Conservation (phyloP, 2,329 filamentous ascomycete genomes). For the Talaromyces atroroseus region DNA sequence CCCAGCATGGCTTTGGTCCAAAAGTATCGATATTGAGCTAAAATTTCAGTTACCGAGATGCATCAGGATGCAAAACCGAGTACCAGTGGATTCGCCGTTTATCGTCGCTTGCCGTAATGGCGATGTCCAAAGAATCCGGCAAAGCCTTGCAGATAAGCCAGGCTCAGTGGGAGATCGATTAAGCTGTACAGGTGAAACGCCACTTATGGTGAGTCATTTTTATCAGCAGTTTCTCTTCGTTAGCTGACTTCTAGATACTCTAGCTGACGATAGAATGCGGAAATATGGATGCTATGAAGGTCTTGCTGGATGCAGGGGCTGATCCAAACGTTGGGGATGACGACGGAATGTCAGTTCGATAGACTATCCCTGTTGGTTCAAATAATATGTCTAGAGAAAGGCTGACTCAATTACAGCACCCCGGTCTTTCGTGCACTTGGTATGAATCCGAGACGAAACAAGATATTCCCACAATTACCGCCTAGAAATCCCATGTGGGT, state of each 20-base stretch:
- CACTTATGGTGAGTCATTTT: background rate
- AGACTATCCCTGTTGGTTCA: background rate
- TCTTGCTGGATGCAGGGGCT: background rate
- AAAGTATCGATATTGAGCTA: background rate
- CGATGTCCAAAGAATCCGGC: background rate
- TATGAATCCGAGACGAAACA: conserved; percentile 3
- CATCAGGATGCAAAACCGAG: conserved; percentile 3
- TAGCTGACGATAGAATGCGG: conserved; percentile 1
- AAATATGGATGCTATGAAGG: background rate
- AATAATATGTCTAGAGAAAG: background rate
- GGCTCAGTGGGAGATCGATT: background rate
- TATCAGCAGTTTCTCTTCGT: background rate
- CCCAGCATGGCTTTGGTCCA: conserved; percentile 4
- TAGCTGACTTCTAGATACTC: background rate
- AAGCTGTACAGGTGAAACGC: background rate
- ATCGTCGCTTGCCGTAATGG: background rate
- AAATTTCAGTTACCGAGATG: background rate
- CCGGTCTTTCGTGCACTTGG: conserved; percentile 1
- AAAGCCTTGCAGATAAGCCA: background rate
- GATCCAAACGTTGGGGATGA: background rate
- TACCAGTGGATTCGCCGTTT: background rate
- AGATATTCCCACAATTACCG: background rate
- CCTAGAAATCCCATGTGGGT: background rate
- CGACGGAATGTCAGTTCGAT: background rate
- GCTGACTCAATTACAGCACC: background rate